phyloP scores from a whole-genome alignment of 129 eudicot species.

The Tagetes erecta region DNA sequence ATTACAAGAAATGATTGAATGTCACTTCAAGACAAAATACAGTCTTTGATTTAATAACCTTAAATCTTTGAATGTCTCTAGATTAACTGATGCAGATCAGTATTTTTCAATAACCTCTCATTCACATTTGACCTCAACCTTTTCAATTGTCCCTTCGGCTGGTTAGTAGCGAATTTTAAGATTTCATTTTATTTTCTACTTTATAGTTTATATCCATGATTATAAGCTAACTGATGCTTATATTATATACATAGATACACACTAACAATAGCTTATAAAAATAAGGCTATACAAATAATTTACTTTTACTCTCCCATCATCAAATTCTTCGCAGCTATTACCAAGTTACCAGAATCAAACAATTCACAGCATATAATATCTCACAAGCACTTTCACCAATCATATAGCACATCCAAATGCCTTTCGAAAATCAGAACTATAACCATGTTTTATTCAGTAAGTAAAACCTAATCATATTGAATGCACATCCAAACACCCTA shows the following conservation, averaged over 20 bases:
- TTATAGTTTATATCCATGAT: background rate
- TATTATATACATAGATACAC: background rate
- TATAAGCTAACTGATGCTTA: background rate
- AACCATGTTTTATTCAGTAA: background rate
- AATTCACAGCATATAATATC: background rate
- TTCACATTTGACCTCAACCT: conserved; percentile 1
- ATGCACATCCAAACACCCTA: conserved; percentile 3
- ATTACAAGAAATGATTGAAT: background rate
- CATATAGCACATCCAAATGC: background rate
- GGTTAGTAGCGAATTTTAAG: background rate
- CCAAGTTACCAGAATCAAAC: background rate
- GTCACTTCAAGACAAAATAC: background rate
- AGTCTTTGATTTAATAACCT: background rate
- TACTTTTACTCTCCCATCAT: background rate
- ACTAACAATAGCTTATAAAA: background rate
- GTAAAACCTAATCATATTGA: background rate
- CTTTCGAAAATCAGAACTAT: background rate
- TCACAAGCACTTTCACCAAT: background rate
- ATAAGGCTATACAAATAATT: background rate
- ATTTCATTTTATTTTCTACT: background rate
- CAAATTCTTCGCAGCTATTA: background rate
- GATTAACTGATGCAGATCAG: conserved; percentile 1
- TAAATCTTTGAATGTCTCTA: background rate
- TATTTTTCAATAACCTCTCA: conserved; percentile 1
- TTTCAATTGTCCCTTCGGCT: background rate